Percentiles rank a stretch among this genome's conserved stretches.
Conservation (phyloP, 148 eudicot genomes). For the Rhododendron williamsianum region DNA sequence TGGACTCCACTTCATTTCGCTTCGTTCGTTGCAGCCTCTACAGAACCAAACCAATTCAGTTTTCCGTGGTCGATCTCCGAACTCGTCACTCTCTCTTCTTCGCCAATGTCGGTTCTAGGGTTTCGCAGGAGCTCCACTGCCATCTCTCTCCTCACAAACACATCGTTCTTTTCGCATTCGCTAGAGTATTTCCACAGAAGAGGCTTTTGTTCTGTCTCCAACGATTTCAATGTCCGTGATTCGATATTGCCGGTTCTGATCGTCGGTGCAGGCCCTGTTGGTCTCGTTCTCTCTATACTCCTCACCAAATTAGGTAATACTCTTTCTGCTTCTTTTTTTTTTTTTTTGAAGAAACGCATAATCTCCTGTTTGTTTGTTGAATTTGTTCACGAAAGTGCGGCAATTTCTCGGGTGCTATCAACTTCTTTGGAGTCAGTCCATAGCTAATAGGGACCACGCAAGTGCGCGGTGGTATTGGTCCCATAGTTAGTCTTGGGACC, state of each 20-base stretch:
- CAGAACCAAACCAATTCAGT: background rate
- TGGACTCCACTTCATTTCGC: background rate
- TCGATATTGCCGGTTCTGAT: constrained; percentile 70
- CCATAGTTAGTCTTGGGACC: background rate
- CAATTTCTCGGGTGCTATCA: no score
- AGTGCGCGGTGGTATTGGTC: background rate
- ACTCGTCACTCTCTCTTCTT: background rate
- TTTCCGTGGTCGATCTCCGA: background rate
- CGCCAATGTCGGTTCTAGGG: constrained; percentile 29
- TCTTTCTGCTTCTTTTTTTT: background rate
- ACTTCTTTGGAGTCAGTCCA: background rate
- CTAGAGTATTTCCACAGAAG: constrained; percentile 17
- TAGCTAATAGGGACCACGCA: background rate
- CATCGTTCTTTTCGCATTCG: background rate
- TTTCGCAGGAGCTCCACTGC: constrained; percentile 15
- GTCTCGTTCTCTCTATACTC: constrained; percentile 69
- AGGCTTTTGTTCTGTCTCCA: constrained; percentile 23
- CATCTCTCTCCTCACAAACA: background rate
- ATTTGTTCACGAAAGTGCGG: background rate
- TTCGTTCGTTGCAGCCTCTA: background rate
- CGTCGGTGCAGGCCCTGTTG: constrained; percentile 97
- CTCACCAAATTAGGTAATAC: constrained; percentile 77
- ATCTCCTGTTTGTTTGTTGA: constrained; percentile 4
- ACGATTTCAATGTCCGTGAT: constrained; percentile 22
- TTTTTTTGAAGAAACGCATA: background rate